Percentiles rank a stretch among this genome's conserved stretches.
Conservation (phyloP, 257 asterid genomes). For the Solanum etuberosum region DNA sequence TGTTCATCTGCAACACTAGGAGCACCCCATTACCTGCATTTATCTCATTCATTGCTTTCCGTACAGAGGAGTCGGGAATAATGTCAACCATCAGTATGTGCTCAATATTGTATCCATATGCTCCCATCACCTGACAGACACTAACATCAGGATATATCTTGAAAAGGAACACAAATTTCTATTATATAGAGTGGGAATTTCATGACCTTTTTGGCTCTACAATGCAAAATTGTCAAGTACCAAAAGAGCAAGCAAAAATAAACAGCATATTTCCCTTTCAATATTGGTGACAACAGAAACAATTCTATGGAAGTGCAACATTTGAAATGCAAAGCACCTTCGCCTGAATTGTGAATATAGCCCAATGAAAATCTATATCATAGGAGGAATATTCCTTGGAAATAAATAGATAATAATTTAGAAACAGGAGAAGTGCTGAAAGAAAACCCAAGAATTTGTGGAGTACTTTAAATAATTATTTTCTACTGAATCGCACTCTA, state of each 20-base stretch:
- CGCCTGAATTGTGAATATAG: neutral
- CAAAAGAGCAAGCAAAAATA: neutral
- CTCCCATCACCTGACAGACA: conserved; percentile 77
- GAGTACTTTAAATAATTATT: neutral
- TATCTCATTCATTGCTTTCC: conserved; percentile 94
- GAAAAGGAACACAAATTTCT: neutral
- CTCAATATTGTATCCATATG: conserved; percentile 89
- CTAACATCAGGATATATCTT: neutral
- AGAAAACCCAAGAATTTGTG: neutral
- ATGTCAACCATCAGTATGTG: conserved; percentile 97
- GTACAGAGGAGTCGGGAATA: conserved; percentile 78
- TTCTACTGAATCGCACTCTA: neutral
- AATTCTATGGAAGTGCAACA: neutral
- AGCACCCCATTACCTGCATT: conserved; percentile 61
- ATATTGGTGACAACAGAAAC: neutral
- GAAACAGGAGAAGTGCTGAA: neutral
- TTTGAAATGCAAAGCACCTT: neutral
- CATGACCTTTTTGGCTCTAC: neutral
- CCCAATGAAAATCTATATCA: neutral
- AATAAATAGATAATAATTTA: neutral
- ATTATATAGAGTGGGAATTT: neutral
- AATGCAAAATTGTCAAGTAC: neutral
- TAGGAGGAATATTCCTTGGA: neutral
- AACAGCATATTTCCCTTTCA: neutral
- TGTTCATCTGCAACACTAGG: neutral